phyloP scores from a whole-genome alignment of 2,329 filamentous ascomycete species.

The Talaromyces sp. region DNA sequence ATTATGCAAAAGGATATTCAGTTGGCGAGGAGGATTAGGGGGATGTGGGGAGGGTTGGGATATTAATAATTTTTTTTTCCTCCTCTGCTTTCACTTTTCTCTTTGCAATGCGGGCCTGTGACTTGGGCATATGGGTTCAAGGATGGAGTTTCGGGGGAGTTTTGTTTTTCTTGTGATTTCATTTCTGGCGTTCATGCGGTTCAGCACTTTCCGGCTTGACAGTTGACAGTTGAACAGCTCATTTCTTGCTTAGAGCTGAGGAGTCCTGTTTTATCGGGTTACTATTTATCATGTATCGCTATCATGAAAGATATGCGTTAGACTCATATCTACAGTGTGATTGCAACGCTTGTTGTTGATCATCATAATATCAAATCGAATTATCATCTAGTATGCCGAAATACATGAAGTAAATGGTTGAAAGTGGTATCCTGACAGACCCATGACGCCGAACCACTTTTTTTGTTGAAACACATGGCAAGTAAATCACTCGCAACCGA shows the following conservation, averaged over 20 bases:
- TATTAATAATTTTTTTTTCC: constrained; percentile 19
- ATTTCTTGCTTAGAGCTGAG: neutral
- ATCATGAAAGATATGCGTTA: neutral
- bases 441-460: neutral
- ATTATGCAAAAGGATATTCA: constrained; percentile 99
- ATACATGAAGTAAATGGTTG: neutral
- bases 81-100: neutral
- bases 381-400: neutral
- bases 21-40: constrained; percentile 73
- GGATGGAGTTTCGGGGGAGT: neutral
- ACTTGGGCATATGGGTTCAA: neutral
- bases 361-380: neutral
- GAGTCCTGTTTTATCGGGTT: neutral
- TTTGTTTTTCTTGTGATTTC: neutral
- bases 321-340: neutral
- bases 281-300: neutral
- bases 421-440: neutral
- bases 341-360: neutral
- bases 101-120: neutral
- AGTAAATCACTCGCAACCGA: neutral
- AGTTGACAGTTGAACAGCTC: neutral
- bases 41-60: constrained; percentile 67
- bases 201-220: neutral
- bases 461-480: neutral
- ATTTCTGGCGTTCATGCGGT: neutral